phyloP scores from a whole-genome alignment of 2,329 filamentous ascomycete species.

The Sphaceloma murrayae region DNA sequence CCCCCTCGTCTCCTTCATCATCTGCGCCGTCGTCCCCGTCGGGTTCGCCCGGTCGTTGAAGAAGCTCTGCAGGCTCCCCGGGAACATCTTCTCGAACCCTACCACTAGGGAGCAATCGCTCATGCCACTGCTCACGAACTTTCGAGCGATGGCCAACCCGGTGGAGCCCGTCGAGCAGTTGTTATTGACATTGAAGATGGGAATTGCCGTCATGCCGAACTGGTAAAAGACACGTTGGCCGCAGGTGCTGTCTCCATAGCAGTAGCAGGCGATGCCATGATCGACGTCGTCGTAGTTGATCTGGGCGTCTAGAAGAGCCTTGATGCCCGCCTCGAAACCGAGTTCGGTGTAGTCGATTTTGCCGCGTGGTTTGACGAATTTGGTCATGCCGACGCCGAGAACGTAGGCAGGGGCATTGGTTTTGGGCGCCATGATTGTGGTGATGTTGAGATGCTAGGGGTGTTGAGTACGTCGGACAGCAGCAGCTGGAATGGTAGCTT shows the following conservation, averaged over 20 bases:
- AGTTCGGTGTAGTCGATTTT: constrained; percentile 93
- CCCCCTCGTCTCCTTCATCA: constrained; percentile 78
- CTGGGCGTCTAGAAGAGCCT: constrained; percentile 71
- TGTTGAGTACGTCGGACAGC: too few relatives aligned
- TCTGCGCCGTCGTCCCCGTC: constrained; percentile 58
- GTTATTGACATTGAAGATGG: constrained; percentile 98
- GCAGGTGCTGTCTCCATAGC: constrained; percentile 90
- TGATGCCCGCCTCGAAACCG: constrained; percentile 83
- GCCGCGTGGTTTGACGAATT: constrained; percentile 94
- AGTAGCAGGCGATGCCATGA: constrained; percentile 93
- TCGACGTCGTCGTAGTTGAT: constrained; percentile 97
- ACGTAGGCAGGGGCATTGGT: constrained; percentile 60
- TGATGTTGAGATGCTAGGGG: too few relatives aligned
- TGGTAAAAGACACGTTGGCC: constrained; percentile 98
- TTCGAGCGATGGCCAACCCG: constrained; percentile 73
- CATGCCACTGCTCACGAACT: constrained; percentile 66
- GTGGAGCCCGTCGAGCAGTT: constrained; percentile 96
- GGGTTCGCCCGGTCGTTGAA: constrained; percentile 82
- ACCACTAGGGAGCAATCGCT: constrained; percentile 85
- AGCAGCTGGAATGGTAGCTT: too few relatives aligned
- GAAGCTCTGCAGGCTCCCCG: constrained; percentile 71
- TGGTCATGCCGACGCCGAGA: constrained; percentile 96
- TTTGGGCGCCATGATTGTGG: constrained; percentile 28
- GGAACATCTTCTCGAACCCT: constrained; percentile 97
- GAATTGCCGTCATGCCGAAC: constrained; percentile 94